Evolutionary conservation across 441 rosid genomes (phyloP).

Genomic region (Melastoma candidum): DNA sequence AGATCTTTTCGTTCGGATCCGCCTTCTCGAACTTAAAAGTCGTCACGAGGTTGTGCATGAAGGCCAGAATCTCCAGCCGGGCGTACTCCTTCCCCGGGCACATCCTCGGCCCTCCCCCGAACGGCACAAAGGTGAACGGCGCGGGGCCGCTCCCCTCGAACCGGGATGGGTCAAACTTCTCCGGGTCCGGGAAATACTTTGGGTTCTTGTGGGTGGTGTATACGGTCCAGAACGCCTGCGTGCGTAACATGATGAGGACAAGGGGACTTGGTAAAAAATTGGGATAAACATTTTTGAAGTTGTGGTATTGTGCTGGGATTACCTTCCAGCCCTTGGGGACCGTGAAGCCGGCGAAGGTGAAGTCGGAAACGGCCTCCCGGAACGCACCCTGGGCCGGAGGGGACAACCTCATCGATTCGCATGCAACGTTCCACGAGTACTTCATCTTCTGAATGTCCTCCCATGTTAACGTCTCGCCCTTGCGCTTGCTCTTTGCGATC

Average conservation of each 20-base stretch:
- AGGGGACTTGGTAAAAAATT: background rate
- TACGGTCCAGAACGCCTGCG: conserved; percentile 4
- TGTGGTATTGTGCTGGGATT: no score
- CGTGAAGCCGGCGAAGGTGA: conserved; percentile 8
- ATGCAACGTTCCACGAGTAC: conserved; percentile 7
- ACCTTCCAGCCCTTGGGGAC: conserved; percentile 12
- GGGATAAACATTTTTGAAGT: background rate
- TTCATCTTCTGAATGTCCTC: conserved; percentile 10
- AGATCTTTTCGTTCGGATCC: conserved; percentile 1
- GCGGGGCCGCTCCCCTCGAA: background rate
- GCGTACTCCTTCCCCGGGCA: conserved; percentile 13
- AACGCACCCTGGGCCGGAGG: conserved; percentile 9
- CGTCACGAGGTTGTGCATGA: conserved; percentile 9
- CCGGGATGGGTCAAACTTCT: conserved; percentile 5
- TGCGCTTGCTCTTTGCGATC: no score
- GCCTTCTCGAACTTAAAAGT: background rate
- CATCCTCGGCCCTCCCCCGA: conserved; percentile 8
- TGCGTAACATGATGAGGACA: no score
- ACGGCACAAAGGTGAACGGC: conserved; percentile 10
- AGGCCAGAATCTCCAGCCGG: background rate
- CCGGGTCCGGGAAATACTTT: conserved; percentile 4
- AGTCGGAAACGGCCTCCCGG: conserved; percentile 6
- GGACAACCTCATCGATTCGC: conserved; percentile 4
- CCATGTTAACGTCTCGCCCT: background rate
- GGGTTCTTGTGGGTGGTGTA: conserved; percentile 4